Evolutionary conservation across 2,329 filamentous ascomycete species (phyloP).

Genomic region (Sphaerostilbella broomeana): DNA sequence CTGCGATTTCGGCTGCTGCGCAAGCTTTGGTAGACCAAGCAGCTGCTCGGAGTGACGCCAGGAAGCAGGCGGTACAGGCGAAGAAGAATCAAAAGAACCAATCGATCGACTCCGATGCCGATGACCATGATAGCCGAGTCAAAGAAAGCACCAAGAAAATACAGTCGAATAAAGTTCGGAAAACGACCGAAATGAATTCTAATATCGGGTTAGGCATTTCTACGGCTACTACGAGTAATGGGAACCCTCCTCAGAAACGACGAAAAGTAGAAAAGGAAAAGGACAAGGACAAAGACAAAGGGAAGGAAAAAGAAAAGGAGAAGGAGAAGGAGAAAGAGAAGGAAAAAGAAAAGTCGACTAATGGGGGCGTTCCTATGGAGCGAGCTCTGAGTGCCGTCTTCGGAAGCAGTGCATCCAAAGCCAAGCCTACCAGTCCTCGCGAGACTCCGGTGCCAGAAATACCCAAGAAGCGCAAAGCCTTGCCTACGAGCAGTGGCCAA

Average conservation of each 20-base stretch:
- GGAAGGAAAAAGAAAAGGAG: slow-evolving; percentile 59
- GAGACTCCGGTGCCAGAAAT: slow-evolving; percentile 62
- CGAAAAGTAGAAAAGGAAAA: slow-evolving; percentile 67
- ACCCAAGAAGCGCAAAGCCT: slow-evolving; percentile 66
- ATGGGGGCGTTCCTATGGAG: slow-evolving; percentile 51
- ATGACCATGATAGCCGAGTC: slow-evolving; percentile 54
- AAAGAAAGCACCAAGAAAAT: slow-evolving; percentile 56
- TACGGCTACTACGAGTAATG: slow-evolving; percentile 44
- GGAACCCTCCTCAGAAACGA: slow-evolving; percentile 60
- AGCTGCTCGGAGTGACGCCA: slow-evolving; percentile 73
- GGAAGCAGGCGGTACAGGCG: slow-evolving; percentile 73
- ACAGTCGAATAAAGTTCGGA: slow-evolving; percentile 57
- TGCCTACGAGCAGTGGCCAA: slow-evolving; percentile 58
- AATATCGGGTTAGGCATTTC: slow-evolving; percentile 61
- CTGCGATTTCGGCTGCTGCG: slow-evolving; percentile 69
- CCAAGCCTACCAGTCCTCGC: slow-evolving; percentile 57
- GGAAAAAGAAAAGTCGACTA: slow-evolving; percentile 49
- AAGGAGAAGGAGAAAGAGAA: slow-evolving; percentile 58
- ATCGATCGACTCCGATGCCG: slow-evolving; percentile 71
- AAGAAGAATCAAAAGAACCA: slow-evolving; percentile 66
- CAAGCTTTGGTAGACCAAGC: slow-evolving; percentile 76
- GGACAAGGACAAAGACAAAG: slow-evolving; percentile 55
- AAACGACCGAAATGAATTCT: slow-evolving; percentile 48
- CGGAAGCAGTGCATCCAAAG: slow-evolving; percentile 45
- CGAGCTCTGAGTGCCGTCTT: slow-evolving; percentile 59